phyloP scores from a whole-genome alignment of 805 yeast species.

The Myxozyma kluyveri region DNA sequence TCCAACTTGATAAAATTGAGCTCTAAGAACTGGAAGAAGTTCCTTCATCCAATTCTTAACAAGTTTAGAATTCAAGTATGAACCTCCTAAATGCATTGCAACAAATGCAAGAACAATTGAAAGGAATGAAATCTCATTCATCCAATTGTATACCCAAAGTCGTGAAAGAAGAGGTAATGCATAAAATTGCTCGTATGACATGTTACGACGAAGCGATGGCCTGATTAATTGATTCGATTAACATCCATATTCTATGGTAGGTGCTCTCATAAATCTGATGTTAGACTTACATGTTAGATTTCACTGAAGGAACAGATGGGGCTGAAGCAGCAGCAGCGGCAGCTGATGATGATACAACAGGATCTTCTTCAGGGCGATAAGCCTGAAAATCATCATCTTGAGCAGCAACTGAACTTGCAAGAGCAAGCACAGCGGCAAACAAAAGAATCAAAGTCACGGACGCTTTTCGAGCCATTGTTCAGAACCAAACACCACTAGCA shows the following conservation, averaged over 20 bases:
- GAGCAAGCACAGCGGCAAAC: constrained; percentile 2
- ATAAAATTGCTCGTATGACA: constrained; percentile 46
- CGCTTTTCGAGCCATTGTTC: background rate
- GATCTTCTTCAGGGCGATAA: constrained; percentile 17
- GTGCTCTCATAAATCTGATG: background rate
- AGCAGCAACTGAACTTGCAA: constrained; percentile 6
- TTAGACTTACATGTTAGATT: background rate
- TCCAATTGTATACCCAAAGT: constrained; percentile 66
- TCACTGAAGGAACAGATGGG: background rate
- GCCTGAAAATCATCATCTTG: constrained; percentile 28
- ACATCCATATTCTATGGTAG: background rate
- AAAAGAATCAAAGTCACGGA: constrained; percentile 7
- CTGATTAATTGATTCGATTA: background rate
- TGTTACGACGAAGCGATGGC: constrained; percentile 5
- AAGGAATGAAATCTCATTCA: constrained; percentile 60
- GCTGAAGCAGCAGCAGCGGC: constrained; percentile 10
- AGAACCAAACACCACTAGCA: constrained; percentile 3
- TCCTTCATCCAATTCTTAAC: constrained; percentile 56
- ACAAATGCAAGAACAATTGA: constrained; percentile 51
- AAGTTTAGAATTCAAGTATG: constrained; percentile 51
- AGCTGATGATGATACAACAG: constrained; percentile 7
- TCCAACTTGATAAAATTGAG: constrained; percentile 80
- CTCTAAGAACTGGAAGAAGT: constrained; percentile 51
- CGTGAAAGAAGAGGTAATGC: constrained; percentile 60
- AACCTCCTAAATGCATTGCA: constrained; percentile 57